A percentile compares a stretch with the other conserved stretches of the same genome.
phyloP scores from a whole-genome alignment of 2,329 filamentous ascomycete genomes.

The Fusarium scirpi region DNA sequence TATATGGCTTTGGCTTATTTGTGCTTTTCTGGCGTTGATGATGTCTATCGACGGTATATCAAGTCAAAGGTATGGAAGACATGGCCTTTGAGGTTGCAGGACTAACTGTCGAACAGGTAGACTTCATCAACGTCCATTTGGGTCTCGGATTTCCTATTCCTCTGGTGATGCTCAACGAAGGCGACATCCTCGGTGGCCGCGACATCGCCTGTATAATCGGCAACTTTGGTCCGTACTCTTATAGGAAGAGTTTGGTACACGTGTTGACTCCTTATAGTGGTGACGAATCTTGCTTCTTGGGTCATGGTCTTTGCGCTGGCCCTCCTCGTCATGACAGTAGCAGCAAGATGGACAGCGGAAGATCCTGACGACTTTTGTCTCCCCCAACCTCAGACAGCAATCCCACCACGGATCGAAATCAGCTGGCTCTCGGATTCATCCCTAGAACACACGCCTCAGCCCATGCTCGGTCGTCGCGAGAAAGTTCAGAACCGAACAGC shows the following conservation, averaged over 20 bases:
- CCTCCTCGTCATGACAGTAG: constrained; percentile 34
- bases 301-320: constrained; percentile 46
- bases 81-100: too few species aligned
- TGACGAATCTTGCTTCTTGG: constrained; percentile 55
- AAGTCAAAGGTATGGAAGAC: constrained; percentile 54
- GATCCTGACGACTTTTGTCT: constrained; percentile 18
- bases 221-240: constrained; percentile 56
- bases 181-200: constrained; percentile 48
- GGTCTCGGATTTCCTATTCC: constrained; percentile 65
- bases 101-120: constrained; percentile 53
- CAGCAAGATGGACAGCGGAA: constrained; percentile 11
- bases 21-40: constrained; percentile 36
- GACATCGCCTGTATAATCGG: constrained; percentile 58
- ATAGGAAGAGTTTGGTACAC: rapidly evolving
- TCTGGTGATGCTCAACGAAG: constrained; percentile 59
- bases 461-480: neutral
- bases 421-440: constrained; percentile 42
- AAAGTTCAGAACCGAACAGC: constrained; percentile 9
- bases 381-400: constrained; percentile 1
- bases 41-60: constrained; percentile 49
- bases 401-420: constrained; percentile 24
- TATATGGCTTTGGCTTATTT: constrained; percentile 49
- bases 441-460: constrained; percentile 14
- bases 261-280: constrained; percentile 45
- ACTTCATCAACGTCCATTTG: constrained; percentile 64